Evolutionary conservation across 768 basidiomycete species (phyloP).

Genomic region (Clitopilus hobsonii): DNA sequence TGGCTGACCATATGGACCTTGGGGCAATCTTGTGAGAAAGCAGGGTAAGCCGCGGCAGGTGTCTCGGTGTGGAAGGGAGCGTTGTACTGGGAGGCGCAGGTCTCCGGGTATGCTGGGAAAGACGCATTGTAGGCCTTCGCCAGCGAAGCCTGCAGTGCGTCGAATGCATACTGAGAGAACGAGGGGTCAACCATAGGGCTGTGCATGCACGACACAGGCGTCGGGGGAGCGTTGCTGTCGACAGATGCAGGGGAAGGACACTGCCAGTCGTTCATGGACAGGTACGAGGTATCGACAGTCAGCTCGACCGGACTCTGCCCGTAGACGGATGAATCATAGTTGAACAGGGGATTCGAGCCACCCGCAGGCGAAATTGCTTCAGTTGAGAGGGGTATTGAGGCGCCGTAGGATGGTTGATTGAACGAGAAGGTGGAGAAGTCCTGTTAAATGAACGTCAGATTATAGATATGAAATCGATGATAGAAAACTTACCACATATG

Average conservation of each 20-base stretch:
- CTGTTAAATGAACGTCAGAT: conserved; percentile 17
- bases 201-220: conserved; percentile 28
- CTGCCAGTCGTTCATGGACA: conserved; percentile 34
- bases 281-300: conserved; percentile 36
- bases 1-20: conserved; percentile 20
- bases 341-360: conserved; percentile 6
- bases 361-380: conserved; percentile 17
- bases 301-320: conserved; percentile 18
- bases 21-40: conserved; percentile 15
- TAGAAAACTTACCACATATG: conserved; percentile 39
- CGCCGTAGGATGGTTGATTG: conserved; percentile 30
- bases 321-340: neutral
- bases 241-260: conserved; percentile 37
- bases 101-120: conserved; percentile 15
- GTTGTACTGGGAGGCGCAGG: conserved; percentile 12
- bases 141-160: conserved; percentile 24
- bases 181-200: conserved; percentile 24
- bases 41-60: conserved; percentile 16
- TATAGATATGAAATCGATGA: conserved; percentile 4
- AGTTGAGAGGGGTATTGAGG: conserved; percentile 21
- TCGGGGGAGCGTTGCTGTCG: conserved; percentile 31
- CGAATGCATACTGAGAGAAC: conserved; percentile 21
- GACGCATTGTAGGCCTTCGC: conserved; percentile 20
- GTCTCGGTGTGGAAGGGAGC: conserved; percentile 11
- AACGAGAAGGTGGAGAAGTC: conserved; percentile 44